phyloP scores from a whole-genome alignment of 352 stramenopile genomes.

The Peronosclerospora sorghi region DNA sequence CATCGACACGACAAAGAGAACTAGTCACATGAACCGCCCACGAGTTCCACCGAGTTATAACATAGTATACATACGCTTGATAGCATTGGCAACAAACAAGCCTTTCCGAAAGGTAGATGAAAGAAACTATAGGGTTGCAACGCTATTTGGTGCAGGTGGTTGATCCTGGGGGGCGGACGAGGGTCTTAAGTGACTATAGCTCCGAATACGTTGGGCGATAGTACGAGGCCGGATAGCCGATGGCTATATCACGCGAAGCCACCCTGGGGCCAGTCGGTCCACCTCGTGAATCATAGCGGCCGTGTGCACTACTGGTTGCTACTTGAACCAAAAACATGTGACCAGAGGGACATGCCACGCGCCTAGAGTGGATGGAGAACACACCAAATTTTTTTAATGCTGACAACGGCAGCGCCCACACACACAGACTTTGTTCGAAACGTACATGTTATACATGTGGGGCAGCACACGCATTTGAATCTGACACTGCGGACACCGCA shows the following conservation, averaged over 20 bases:
- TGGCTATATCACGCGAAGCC: constrained; percentile 27
- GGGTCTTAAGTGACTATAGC: constrained; percentile 31
- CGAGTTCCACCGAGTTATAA: too few relatives aligned
- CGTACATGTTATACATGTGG: constrained; percentile 86
- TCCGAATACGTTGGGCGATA: constrained; percentile 47
- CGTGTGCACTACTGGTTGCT: constrained; percentile 5
- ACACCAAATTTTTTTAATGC: constrained; percentile 1
- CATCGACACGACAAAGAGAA: too few relatives aligned
- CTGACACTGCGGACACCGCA: constrained; percentile 75
- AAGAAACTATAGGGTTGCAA: too few relatives aligned
- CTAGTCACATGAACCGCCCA: too few relatives aligned
- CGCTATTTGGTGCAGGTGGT: too few relatives aligned
- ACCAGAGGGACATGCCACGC: constrained; percentile 67
- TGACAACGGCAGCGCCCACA: not conserved
- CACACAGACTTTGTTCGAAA: too few relatives aligned
- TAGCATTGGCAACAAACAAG: too few relatives aligned
- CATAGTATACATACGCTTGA: too few relatives aligned
- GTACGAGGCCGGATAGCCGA: constrained; percentile 42
- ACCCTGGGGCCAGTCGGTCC: constrained; percentile 10
- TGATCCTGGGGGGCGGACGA: too few relatives aligned
- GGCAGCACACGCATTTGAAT: constrained; percentile 82
- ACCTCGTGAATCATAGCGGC: constrained; percentile 18
- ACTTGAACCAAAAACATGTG: constrained; percentile 84
- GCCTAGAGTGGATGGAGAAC: constrained; percentile 20
- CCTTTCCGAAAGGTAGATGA: too few relatives aligned